Conservation (phyloP, 2,329 filamentous ascomycete species). For the Ophiocordyceps australis region DNA sequence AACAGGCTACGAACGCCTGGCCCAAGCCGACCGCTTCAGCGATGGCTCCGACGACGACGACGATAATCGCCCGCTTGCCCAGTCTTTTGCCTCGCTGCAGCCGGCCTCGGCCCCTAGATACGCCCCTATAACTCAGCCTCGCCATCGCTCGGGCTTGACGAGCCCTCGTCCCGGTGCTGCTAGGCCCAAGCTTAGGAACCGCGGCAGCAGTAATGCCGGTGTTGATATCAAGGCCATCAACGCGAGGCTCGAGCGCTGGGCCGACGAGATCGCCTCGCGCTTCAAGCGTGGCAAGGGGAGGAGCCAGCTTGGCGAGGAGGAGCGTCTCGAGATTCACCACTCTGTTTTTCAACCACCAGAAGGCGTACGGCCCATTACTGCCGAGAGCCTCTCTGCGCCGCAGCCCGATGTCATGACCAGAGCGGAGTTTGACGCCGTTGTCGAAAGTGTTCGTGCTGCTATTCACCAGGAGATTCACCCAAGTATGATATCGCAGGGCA, state of each 20-base stretch:
- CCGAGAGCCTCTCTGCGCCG: constrained; percentile 49
- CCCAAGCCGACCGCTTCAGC: constrained; percentile 61
- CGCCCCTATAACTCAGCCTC: constrained; percentile 43
- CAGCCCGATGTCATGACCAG: constrained; percentile 54
- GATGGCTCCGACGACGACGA: constrained; percentile 56
- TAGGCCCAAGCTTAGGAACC: constrained; percentile 24
- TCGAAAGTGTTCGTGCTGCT: constrained; percentile 77
- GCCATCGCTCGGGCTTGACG: constrained; percentile 40
- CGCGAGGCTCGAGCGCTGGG: constrained; percentile 85
- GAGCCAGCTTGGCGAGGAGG: constrained; percentile 56
- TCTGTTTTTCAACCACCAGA: constrained; percentile 92
- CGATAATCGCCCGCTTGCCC: constrained; percentile 40
- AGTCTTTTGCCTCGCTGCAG: constrained; percentile 37
- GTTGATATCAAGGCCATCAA: constrained; percentile 99
- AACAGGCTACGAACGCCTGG: constrained; percentile 71
- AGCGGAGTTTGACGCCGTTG: constrained; percentile 68
- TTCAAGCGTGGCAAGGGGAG: constrained; percentile 77
- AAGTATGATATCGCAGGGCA: constrained; percentile 91
- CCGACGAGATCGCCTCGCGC: constrained; percentile 90
- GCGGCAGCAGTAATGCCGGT: constrained; percentile 55
- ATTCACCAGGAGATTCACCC: constrained; percentile 87
- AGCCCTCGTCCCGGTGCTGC: constrained; percentile 25
- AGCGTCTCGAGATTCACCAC: constrained; percentile 87
- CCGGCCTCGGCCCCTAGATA: constrained; percentile 41
- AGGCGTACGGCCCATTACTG: constrained; percentile 62